Evolutionary conservation across 2,329 filamentous ascomycete species (phyloP).

Genomic region (Cephalotrichum gorgonifer): DNA sequence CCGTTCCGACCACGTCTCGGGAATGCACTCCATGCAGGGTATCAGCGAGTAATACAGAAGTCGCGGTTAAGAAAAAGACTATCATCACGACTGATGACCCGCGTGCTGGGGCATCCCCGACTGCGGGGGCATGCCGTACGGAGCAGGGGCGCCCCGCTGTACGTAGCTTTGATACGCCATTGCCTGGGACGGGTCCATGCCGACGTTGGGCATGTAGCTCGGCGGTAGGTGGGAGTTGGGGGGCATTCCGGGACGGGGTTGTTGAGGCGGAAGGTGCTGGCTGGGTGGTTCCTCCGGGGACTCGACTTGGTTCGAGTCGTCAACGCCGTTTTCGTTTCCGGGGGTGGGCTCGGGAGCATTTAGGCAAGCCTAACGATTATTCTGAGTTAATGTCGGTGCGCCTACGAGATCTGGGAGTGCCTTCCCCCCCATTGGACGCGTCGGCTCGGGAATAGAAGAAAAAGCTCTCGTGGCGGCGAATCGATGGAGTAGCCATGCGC

Average conservation of each 20-base stretch:
- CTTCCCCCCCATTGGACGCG: too few species aligned
- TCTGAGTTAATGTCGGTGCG: neutral
- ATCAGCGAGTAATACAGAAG: constrained; percentile 34
- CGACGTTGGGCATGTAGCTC: constrained; percentile 53
- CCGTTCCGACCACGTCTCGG: constrained; percentile 23
- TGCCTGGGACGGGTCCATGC: constrained; percentile 67
- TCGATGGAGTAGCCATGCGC: constrained; percentile 18
- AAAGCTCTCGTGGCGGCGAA: constrained; percentile 3
- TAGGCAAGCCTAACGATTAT: constrained; percentile 67
- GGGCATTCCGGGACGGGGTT: constrained; percentile 53
- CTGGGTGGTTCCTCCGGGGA: constrained; percentile 83
- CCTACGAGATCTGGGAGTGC: neutral
- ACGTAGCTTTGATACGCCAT: constrained; percentile 79
- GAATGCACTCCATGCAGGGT: constrained; percentile 48
- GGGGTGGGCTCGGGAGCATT: constrained; percentile 87
- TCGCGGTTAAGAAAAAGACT: constrained; percentile 14
- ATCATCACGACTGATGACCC: constrained; percentile 61
- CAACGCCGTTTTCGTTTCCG: constrained; percentile 72
- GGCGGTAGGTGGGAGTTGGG: constrained; percentile 52
- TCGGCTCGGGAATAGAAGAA: constrained; percentile 8
- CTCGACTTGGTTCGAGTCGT: constrained; percentile 67
- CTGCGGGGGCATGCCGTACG: constrained; percentile 70
- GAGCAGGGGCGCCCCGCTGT: constrained; percentile 54
- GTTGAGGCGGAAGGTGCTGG: constrained; percentile 59
- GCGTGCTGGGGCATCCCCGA: constrained; percentile 73